Conservation (phyloP, 2,329 filamentous ascomycete species). For the Verticillium longisporum region DNA sequence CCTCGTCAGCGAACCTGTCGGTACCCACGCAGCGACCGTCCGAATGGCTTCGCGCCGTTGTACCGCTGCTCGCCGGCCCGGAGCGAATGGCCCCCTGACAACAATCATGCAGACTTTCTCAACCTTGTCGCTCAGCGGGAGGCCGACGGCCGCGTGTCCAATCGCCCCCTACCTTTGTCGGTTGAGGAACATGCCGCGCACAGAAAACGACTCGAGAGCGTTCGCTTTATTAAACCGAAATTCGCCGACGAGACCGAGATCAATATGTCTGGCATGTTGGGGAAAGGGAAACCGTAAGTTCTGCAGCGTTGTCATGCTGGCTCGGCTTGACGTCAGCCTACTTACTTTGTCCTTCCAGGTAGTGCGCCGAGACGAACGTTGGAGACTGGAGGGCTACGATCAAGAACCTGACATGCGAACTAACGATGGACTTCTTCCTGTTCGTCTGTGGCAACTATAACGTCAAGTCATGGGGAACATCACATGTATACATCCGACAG, state of each 20-base stretch:
- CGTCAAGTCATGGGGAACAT: slow-evolving; percentile 15
- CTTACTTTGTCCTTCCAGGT: slow-evolving; percentile 1
- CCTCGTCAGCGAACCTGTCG: background rate
- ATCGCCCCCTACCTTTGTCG: slow-evolving; percentile 10
- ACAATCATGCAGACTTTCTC: slow-evolving; percentile 7
- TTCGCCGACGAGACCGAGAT: slow-evolving; percentile 14
- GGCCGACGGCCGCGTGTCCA: background rate
- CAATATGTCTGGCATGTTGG: slow-evolving; percentile 14
- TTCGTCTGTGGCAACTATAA: slow-evolving; percentile 15
- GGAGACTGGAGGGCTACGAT: slow-evolving; percentile 13
- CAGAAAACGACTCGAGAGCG: slow-evolving; percentile 9
- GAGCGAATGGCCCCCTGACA: background rate
- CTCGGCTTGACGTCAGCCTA: background rate
- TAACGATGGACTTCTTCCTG: slow-evolving; percentile 18
- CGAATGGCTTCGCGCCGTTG: background rate
- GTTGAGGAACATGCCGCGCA: slow-evolving; percentile 13
- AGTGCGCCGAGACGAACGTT: slow-evolving; percentile 13
- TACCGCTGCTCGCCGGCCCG: background rate
- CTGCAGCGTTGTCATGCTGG: background rate
- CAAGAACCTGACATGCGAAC: slow-evolving; percentile 10
- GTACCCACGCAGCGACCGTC: background rate
- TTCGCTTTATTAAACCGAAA: slow-evolving; percentile 14
- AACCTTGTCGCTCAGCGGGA: slow-evolving; percentile 2
- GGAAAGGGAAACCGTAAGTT: slow-evolving; percentile 15
- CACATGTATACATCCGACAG: slow-evolving; percentile 17